A percentile compares a stretch with the other conserved stretches of the same genome.
Evolutionary conservation across 768 basidiomycete species (phyloP).

Genomic region (Mycena capillaripes): DNA sequence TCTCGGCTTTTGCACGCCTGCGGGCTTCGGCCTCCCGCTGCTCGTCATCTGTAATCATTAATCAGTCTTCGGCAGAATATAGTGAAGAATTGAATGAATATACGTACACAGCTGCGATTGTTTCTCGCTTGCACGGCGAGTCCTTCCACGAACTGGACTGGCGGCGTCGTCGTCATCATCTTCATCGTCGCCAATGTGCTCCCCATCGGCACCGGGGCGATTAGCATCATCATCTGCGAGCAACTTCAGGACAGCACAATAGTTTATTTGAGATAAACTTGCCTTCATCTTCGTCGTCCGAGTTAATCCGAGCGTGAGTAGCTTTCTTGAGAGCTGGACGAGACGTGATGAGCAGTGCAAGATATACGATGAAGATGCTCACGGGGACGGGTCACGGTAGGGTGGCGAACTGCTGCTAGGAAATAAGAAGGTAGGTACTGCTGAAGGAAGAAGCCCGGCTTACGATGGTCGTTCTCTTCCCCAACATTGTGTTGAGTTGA

Average conservation of each 20-base stretch:
- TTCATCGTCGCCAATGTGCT: background rate
- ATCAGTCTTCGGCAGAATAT: too few relatives aligned
- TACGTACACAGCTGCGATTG: background rate
- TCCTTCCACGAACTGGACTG: background rate
- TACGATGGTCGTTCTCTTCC: too few relatives aligned
- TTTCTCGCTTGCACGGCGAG: background rate
- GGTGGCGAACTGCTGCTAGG: too few relatives aligned
- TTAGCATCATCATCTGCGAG: background rate
- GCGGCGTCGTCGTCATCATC: background rate
- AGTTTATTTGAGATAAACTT: background rate
- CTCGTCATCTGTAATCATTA: background rate
- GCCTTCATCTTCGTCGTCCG: background rate
- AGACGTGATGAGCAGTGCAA: background rate
- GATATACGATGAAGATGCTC: background rate
- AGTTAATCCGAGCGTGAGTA: background rate
- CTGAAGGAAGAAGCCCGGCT: too few relatives aligned
- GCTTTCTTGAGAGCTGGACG: background rate
- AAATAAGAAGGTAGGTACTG: too few relatives aligned
- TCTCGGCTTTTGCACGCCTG: background rate
- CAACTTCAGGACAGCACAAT: background rate
- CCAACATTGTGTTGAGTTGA: too few relatives aligned
- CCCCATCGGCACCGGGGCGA: background rate
- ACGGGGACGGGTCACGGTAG: background rate
- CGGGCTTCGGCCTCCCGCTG: background rate
- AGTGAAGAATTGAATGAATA: too few relatives aligned